Conservation (phyloP, 139 green algal species). For the Ettlia oleoabundans region DNA sequence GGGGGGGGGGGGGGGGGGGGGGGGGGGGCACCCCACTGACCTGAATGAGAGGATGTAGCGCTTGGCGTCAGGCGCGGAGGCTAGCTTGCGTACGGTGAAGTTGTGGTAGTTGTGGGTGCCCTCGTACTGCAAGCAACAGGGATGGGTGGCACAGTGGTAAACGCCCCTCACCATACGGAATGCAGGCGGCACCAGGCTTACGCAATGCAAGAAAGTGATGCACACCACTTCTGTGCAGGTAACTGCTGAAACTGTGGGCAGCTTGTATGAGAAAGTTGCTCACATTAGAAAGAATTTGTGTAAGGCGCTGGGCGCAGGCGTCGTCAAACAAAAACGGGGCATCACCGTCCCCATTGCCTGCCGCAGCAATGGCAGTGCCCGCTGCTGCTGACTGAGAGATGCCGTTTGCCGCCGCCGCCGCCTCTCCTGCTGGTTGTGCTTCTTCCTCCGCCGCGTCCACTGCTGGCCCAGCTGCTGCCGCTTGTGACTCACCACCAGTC, state of each 20-base stretch:
- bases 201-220: too few species aligned
- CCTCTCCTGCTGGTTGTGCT: neutral
- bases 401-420: neutral
- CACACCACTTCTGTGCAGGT: too few species aligned
- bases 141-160: neutral
- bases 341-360: neutral
- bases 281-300: slow-evolving; percentile 63
- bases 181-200: too few species aligned
- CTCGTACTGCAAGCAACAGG: slow-evolving; percentile 58
- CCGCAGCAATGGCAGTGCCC: slow-evolving; percentile 4
- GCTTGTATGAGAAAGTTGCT: neutral
- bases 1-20: neutral
- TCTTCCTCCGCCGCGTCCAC: neutral
- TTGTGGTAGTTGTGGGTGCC: slow-evolving; percentile 97
- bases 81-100: slow-evolving; percentile 71
- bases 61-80: slow-evolving; percentile 53
- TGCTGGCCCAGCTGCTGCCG: neutral
- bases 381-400: slow-evolving; percentile 19
- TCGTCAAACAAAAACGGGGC: slow-evolving; percentile 54
- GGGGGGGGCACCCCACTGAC: slow-evolving; percentile 46
- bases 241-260: too few species aligned
- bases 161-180: too few species aligned
- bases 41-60: slow-evolving; percentile 81
- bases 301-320: slow-evolving; percentile 52
- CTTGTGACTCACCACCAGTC: neutral